Percentiles rank a stretch among this genome's conserved stretches.
phyloP scores from a whole-genome alignment of 129 eudicot genomes.

The Pulicaria dysenterica region DNA sequence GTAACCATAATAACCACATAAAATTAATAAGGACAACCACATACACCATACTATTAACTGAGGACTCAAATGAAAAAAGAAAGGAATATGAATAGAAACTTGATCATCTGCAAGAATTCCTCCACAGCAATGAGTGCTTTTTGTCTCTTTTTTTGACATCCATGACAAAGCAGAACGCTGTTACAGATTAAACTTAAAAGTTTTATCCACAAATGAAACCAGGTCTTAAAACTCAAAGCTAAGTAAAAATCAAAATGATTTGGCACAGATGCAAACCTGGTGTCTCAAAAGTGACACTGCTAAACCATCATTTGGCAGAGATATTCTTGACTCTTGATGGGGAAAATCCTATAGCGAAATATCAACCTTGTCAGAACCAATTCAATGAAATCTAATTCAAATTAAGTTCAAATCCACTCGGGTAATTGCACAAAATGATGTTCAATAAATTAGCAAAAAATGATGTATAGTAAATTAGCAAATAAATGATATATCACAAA shows the following conservation, averaged over 20 bases:
- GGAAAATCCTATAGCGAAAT: conserved; percentile 52
- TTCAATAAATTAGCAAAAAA: conserved; percentile 1
- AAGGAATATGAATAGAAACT: conserved; percentile 44
- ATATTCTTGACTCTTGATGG: conserved; percentile 50
- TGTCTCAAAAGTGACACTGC: conserved; percentile 82
- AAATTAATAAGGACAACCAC: conserved; percentile 8
- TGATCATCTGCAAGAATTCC: conserved; percentile 99
- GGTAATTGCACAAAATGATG: not conserved
- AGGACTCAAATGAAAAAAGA: not conserved
- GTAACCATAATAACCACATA: conserved; percentile 7
- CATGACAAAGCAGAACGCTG: conserved; percentile 93
- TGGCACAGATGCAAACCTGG: conserved; percentile 56
- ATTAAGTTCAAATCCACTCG: not conserved
- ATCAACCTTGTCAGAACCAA: conserved; percentile 9
- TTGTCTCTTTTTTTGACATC: conserved; percentile 86
- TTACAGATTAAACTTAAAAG: conserved; percentile 27
- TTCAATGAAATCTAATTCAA: conserved; percentile 8
- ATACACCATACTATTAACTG: conserved; percentile 1
- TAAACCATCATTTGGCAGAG: conserved; percentile 62
- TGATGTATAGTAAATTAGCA: conserved; percentile 4
- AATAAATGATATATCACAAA: too few relatives aligned
- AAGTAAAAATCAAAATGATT: conserved; percentile 14
- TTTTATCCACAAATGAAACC: conserved; percentile 14
- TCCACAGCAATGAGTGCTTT: conserved; percentile 68
- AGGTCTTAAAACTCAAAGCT: conserved; percentile 10